Conservation (phyloP, 768 basidiomycete genomes). For the Mycena leptocephala region DNA sequence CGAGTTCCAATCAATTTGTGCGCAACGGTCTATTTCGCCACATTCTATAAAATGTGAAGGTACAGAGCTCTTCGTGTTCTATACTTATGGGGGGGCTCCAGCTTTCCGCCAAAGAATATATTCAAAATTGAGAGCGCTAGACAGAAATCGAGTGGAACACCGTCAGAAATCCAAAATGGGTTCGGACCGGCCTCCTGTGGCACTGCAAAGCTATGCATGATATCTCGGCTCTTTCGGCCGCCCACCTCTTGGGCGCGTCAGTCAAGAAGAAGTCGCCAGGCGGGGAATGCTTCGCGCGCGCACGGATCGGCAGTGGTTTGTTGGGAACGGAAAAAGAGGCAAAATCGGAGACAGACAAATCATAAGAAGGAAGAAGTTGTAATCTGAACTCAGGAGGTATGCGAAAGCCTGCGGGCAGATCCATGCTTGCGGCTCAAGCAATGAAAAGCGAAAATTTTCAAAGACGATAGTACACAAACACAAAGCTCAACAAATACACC, state of each 20-base stretch:
- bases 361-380: no score
- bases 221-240: conserved; percentile 10
- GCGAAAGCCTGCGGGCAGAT: no score
- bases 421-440: no score
- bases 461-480: no score
- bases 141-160: neutral
- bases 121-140: neutral
- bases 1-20: neutral
- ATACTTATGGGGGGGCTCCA: neutral
- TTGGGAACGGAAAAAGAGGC: no score
- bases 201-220: neutral
- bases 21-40: neutral
- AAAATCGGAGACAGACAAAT: no score
- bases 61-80: neutral
- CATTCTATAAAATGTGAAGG: neutral
- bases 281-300: no score
- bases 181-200: neutral
- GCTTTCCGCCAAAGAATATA: neutral
- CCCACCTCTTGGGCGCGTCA: conserved; percentile 31
- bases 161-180: neutral
- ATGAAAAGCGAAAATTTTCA: no score
- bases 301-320: no score
- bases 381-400: no score
- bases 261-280: no score
- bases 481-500: no score